Conservation (phyloP, 108 stramenopile genomes). For the Pseudonitzschia multistriata region DNA sequence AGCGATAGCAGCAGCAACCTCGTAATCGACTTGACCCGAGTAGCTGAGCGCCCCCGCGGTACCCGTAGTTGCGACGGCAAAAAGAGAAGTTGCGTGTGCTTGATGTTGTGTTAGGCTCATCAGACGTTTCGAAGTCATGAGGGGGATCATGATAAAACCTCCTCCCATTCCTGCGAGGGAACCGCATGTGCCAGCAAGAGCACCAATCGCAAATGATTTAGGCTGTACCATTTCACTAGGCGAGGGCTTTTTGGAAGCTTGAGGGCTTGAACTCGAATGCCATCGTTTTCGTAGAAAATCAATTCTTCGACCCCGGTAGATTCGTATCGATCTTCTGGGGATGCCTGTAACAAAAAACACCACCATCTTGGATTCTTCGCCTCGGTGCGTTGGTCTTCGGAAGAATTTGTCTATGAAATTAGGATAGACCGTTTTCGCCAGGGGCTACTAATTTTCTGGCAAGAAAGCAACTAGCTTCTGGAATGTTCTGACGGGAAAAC, state of each 20-base stretch:
- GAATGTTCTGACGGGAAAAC: no score
- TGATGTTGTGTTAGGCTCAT: slow-evolving; percentile 81
- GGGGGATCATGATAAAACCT: slow-evolving; percentile 87
- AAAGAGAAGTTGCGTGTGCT: slow-evolving; percentile 89
- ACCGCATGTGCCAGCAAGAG: slow-evolving; percentile 73
- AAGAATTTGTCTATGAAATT: no score
- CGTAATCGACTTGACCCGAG: slow-evolving; percentile 70
- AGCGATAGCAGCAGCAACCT: slow-evolving; percentile 70
- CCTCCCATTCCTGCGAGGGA: slow-evolving; percentile 91
- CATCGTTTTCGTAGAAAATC: slow-evolving; percentile 5
- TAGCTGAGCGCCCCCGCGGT: slow-evolving; percentile 82
- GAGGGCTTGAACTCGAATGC: neutral
- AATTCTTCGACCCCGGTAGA: neutral
- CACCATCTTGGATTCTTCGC: neutral
- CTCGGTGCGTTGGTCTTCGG: no score
- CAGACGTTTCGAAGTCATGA: slow-evolving; percentile 47
- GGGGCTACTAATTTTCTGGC: no score
- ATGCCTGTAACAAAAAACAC: neutral
- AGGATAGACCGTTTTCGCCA: no score
- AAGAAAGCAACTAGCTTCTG: no score
- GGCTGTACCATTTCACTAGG: neutral
- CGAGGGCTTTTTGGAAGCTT: neutral
- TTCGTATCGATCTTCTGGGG: neutral
- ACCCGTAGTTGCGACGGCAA: slow-evolving; percentile 88
- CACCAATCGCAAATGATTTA: slow-evolving; percentile 57